Evolutionary conservation across 306 rosid genomes (phyloP).

Genomic region (Trifolium repens): DNA sequence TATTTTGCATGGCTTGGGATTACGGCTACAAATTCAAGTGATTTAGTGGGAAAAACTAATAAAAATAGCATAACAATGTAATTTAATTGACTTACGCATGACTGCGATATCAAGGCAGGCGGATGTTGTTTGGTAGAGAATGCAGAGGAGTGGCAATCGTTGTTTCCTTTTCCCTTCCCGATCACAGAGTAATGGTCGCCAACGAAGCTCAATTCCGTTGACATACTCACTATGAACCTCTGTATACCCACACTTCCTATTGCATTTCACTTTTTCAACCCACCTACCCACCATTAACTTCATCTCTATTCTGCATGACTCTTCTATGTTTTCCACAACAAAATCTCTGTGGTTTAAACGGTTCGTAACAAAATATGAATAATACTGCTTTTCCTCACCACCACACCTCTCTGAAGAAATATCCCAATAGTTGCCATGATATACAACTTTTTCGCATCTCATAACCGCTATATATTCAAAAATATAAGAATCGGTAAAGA

Average conservation of each 20-base stretch:
- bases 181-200: neutral
- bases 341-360: fast-evolving
- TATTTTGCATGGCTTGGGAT: no score
- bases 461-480: no score
- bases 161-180: neutral
- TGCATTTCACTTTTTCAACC: neutral
- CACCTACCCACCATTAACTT: neutral
- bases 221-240: neutral
- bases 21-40: no score
- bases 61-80: no score
- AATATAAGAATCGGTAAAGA: no score
- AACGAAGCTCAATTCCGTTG: constrained; percentile 21
- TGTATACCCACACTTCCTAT: neutral
- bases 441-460: constrained; percentile 4
- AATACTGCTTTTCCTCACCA: neutral
- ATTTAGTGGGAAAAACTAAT: no score
- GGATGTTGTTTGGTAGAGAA: neutral
- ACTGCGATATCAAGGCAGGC: fast-evolving
- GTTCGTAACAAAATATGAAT: neutral
- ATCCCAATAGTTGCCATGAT: neutral
- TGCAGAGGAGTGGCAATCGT: neutral
- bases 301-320: neutral
- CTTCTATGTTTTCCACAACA: neutral
- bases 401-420: neutral
- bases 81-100: no score